phyloP scores from a whole-genome alignment of 2,329 filamentous ascomycete genomes.

The Fusarium phyllophilum region DNA sequence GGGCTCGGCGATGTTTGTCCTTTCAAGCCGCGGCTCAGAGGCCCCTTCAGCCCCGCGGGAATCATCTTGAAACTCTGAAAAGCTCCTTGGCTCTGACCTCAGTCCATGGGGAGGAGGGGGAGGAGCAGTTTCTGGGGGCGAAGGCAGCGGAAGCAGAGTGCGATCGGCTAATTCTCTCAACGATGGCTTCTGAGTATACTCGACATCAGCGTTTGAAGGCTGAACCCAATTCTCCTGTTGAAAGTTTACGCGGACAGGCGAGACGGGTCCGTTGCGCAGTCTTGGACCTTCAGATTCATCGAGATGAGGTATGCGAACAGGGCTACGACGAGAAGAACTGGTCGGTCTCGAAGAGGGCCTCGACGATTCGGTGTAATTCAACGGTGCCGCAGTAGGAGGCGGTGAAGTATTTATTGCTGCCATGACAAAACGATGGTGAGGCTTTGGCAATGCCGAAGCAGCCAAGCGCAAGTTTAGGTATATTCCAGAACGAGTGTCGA shows the following conservation, averaged over 20 bases:
- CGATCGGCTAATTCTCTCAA: conserved; percentile 42
- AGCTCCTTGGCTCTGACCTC: conserved; percentile 13
- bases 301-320: conserved; percentile 48
- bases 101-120: conserved; percentile 48
- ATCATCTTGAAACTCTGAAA: conserved; percentile 22
- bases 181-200: conserved; percentile 49
- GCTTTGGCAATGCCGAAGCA: conserved; percentile 32
- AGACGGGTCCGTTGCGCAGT: conserved; percentile 63
- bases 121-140: conserved; percentile 47
- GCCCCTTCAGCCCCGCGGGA: conserved; percentile 3
- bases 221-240: conserved; percentile 63
- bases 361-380: conserved; percentile 37
- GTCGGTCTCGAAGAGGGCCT: conserved; percentile 30
- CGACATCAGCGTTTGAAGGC: conserved; percentile 64
- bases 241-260: conserved; percentile 66
- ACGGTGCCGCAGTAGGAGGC: conserved; percentile 45
- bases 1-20: conserved; percentile 32
- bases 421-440: conserved; percentile 42
- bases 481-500: conserved; percentile 17
- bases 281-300: conserved; percentile 52
- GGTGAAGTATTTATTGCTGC: conserved; percentile 50
- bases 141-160: conserved; percentile 33
- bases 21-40: conserved; percentile 10
- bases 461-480: conserved; percentile 13
- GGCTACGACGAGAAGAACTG: conserved; percentile 47